Conservation (phyloP, 345 rosid species). For the Hevea brasiliensis region DNA sequence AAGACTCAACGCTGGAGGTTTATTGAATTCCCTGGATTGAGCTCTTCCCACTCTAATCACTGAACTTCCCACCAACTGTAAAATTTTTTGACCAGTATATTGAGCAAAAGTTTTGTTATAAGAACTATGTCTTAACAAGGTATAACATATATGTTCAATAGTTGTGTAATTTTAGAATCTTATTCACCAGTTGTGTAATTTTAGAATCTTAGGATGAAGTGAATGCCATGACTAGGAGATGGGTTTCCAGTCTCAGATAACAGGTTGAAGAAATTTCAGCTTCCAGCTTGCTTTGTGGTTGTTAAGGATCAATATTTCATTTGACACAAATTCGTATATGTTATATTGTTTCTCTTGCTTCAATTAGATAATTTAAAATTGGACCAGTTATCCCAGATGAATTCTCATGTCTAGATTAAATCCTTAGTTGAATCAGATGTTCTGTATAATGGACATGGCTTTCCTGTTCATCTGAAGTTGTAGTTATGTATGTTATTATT, state of each 20-base stretch:
- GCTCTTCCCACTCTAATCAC: background rate
- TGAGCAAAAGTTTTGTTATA: background rate
- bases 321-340: background rate
- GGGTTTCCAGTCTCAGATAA: background rate
- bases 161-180: background rate
- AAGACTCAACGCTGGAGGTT: background rate
- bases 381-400: background rate
- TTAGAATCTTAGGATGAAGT: background rate
- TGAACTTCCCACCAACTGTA: background rate
- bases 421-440: background rate
- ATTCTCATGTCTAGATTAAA: background rate
- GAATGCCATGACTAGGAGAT: background rate
- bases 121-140: background rate
- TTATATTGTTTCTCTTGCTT: background rate
- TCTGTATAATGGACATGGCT: background rate
- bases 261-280: background rate
- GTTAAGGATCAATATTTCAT: too few relatives aligned
- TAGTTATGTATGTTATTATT: background rate
- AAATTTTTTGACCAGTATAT: too few relatives aligned
- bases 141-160: background rate
- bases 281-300: too few relatives aligned
- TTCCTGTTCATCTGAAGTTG: background rate
- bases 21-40: background rate
- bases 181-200: background rate
- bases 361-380: background rate